phyloP scores from a whole-genome alignment of 768 basidiomycete species.

The Boletus bicolor region DNA sequence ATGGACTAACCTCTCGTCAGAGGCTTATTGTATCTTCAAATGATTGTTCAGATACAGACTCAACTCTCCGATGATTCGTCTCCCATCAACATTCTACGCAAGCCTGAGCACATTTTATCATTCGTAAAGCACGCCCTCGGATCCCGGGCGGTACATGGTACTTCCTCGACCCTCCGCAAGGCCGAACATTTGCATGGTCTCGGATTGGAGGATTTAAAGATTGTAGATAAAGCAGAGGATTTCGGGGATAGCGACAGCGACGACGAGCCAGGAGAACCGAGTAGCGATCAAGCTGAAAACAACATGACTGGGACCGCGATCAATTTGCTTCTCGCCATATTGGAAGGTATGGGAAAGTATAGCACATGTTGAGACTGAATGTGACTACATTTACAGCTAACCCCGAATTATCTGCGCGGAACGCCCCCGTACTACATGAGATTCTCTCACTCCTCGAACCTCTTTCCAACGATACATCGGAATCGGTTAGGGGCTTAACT shows the following conservation, averaged over 20 bases:
- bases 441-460: conserved; percentile 66
- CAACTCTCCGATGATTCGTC: conserved; percentile 54
- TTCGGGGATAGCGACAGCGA: conserved; percentile 57
- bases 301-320: conserved; percentile 77
- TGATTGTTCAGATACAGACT: conserved; percentile 79
- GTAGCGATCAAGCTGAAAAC: conserved; percentile 43
- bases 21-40: conserved; percentile 70
- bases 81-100: conserved; percentile 52
- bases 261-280: conserved; percentile 42
- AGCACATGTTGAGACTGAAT: neutral
- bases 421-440: conserved; percentile 62
- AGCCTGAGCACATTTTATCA: conserved; percentile 71
- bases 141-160: conserved; percentile 22
- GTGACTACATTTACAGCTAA: conserved; percentile 37
- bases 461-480: conserved; percentile 46
- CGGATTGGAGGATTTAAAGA: conserved; percentile 35
- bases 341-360: conserved; percentile 63
- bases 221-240: conserved; percentile 35
- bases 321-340: conserved; percentile 74
- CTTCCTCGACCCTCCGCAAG: conserved; percentile 3
- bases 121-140: conserved; percentile 82
- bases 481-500: conserved; percentile 54
- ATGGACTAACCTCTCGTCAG: conserved; percentile 34
- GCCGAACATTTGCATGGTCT: conserved; percentile 18
- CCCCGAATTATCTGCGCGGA: conserved; percentile 55